Evolutionary conservation across 305 asterid genomes (phyloP), one percentile per base, ranked within the genome.

Genomic region (Solanum hybrid): DNA sequence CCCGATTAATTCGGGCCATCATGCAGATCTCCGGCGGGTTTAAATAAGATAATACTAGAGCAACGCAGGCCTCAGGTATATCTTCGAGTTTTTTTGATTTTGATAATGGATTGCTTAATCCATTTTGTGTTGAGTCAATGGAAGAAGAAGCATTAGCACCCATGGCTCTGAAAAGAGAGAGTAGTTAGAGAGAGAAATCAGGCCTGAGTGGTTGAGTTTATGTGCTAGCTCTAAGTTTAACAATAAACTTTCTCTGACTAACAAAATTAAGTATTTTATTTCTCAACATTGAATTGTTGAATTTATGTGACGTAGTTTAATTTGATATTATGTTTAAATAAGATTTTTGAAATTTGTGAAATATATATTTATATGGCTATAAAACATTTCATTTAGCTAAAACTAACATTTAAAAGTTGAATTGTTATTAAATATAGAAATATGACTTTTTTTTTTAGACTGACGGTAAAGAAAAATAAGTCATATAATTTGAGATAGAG

Each of bases 11-110:
- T 6, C 95, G 91, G 36, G 98, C 98, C 89, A 96, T 87, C 90
- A 93, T 91, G 79, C 96, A 95, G 91, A 96, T 95, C 91, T 96
- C 97, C 72, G 95, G 94, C 42, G 98, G 97, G 78, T 95, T 95
- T 85, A 96, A 78, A 92, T 91, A 90, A 24, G 95, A 93, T 1
- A 96, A 93, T 3, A 94, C 95, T n/a, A 92, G 81, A 17, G 99
- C 99, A 14, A 95, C 89, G 60, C 98, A 96, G 7, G 95, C 89
- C 85, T 95, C 99, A 24, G 99, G 98, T 37, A 96, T 92, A 40
- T 96, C 99, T 85, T 94, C 95, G 66, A 96, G 91, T 36, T 91
- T 93, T 40, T 91, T 94, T 40, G 93, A 90, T 89, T 92, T 91
- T n/a, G 37, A 69, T 60, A n/a, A 32, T 3, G 12, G n/a, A 6